phyloP scores from a whole-genome alignment of 805 yeast species.

The Saturnispora galanensis region DNA sequence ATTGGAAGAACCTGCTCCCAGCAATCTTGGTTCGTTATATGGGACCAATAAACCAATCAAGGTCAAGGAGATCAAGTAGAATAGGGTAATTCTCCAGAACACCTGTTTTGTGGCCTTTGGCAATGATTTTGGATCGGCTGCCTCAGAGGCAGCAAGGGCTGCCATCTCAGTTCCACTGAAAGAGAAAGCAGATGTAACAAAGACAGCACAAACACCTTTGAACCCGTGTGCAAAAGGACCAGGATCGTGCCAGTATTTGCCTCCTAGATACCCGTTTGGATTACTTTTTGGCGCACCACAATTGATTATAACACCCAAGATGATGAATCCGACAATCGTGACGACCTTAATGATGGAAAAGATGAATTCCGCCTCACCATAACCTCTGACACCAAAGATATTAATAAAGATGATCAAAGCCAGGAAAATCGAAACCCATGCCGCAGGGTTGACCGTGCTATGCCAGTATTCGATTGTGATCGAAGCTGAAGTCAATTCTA shows the following conservation, averaged over 20 bases:
- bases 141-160: constrained; percentile 56
- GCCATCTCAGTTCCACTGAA: constrained; percentile 55
- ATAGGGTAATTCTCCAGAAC: constrained; percentile 46
- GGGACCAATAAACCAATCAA: constrained; percentile 48
- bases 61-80: constrained; percentile 41
- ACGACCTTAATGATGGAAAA: constrained; percentile 43
- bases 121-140: constrained; percentile 45
- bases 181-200: constrained; percentile 50
- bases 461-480: constrained; percentile 41
- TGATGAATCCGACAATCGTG: constrained; percentile 46
- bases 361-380: constrained; percentile 55
- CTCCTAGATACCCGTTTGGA: constrained; percentile 43
- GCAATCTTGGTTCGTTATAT: constrained; percentile 34
- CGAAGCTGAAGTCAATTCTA: constrained; percentile 43
- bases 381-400: constrained; percentile 50
- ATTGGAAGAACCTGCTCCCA: constrained; percentile 39
- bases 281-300: constrained; percentile 43
- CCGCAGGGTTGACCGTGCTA: constrained; percentile 34
- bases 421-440: constrained; percentile 45
- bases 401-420: constrained; percentile 38
- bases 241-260: constrained; percentile 46
- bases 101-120: constrained; percentile 55
- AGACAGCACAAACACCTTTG: constrained; percentile 51
- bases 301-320: constrained; percentile 41
- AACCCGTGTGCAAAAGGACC: constrained; percentile 41